Evolutionary conservation across 2,329 filamentous ascomycete species (phyloP).

Genomic region (Aspergillus pseudoterreus): DNA sequence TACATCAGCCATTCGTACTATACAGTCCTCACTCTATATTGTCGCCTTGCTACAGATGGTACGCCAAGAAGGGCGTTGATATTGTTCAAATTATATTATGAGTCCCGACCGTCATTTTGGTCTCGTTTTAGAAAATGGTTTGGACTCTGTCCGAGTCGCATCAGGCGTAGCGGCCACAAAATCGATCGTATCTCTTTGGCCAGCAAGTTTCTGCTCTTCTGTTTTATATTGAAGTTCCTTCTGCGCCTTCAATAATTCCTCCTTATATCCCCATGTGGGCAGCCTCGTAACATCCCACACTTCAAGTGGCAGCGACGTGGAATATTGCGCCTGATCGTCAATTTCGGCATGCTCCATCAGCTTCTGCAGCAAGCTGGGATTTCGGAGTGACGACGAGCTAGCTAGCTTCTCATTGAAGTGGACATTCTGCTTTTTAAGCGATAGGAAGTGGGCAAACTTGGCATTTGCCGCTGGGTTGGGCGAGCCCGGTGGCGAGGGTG

Average conservation of each 20-base stretch:
- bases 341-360: constrained; percentile 58
- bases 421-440: constrained; percentile 58
- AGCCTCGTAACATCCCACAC: constrained; percentile 39
- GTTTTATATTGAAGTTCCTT: constrained; percentile 32
- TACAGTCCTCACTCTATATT: too few species aligned
- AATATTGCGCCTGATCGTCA: constrained; percentile 51
- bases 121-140: constrained; percentile 1
- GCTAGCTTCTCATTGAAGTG: constrained; percentile 63
- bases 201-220: constrained; percentile 32
- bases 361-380: constrained; percentile 55
- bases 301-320: constrained; percentile 43
- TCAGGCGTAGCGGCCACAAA: constrained; percentile 33
- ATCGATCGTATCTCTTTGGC: constrained; percentile 36
- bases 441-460: constrained; percentile 59
- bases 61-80: too few species aligned
- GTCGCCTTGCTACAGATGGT: too few species aligned
- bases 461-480: constrained; percentile 45
- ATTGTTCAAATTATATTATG: not conserved
- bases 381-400: constrained; percentile 54
- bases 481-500: constrained; percentile 45
- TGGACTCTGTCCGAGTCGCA: constrained; percentile 4
- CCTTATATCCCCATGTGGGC: constrained; percentile 45
- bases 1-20: too few species aligned
- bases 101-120: constrained; percentile 2
- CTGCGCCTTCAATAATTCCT: constrained; percentile 42